Percentiles rank a stretch among this genome's conserved stretches.
Conservation (phyloP, 2,329 filamentous ascomycete genomes). For the Catunica adiposa region DNA sequence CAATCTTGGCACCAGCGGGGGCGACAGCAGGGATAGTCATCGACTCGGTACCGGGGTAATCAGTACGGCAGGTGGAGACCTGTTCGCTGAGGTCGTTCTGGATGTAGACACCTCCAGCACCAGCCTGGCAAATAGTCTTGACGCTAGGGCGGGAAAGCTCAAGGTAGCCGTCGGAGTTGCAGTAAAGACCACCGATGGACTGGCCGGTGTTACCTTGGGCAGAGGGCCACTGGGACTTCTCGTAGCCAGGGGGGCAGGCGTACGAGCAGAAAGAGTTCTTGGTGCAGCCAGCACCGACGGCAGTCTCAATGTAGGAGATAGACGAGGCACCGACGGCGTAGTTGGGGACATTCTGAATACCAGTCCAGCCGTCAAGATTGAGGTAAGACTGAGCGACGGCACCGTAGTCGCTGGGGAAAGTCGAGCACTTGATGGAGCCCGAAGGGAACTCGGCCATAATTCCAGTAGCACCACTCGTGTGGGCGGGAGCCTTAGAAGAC, state of each 20-base stretch:
- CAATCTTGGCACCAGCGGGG: constrained; percentile 38
- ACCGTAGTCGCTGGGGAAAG: constrained; percentile 70
- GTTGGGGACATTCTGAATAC: constrained; percentile 50
- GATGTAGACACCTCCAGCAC: constrained; percentile 53
- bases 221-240: constrained; percentile 78
- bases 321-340: constrained; percentile 31
- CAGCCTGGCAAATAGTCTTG: constrained; percentile 57
- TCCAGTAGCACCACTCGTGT: constrained; percentile 29
- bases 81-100: constrained; percentile 53
- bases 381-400: constrained; percentile 55
- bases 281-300: constrained; percentile 43
- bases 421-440: constrained; percentile 50
- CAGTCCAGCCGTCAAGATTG: constrained; percentile 57
- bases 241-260: constrained; percentile 75
- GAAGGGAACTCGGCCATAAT: constrained; percentile 57
- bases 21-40: constrained; percentile 67
- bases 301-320: constrained; percentile 51
- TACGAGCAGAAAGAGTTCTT: constrained; percentile 71
- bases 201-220: constrained; percentile 64
- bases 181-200: constrained; percentile 77
- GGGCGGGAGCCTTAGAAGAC: neutral
- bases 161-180: constrained; percentile 56
- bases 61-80: constrained; percentile 76
- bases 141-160: constrained; percentile 54
- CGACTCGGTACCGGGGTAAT: constrained; percentile 83